These are phyloP conservation scores for Cyberlindnera euphorbiiphila DNA, from an alignment of 805 yeast genomes.

Conservation along the genomic window DNA sequence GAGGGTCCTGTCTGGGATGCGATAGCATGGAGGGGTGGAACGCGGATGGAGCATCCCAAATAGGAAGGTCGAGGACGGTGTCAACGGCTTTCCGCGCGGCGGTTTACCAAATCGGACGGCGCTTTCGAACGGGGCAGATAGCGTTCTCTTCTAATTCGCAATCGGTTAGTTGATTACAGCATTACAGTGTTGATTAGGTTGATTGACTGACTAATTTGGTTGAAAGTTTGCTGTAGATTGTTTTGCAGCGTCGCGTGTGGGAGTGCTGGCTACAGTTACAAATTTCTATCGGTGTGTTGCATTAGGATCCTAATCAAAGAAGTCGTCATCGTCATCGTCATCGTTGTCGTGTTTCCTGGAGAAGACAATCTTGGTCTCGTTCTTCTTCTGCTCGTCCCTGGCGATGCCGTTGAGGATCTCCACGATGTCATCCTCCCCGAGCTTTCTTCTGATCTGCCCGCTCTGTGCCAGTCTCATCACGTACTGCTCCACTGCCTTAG, in stretches of 20 bases:
- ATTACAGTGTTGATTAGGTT: too few species aligned
- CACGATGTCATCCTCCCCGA: constrained; percentile 80
- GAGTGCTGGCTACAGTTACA: too few species aligned
- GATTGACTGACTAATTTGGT: too few species aligned
- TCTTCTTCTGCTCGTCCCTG: constrained; percentile 61
- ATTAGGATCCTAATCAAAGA: constrained; percentile 36
- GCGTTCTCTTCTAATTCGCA: too few species aligned
- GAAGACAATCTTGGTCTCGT: constrained; percentile 56
- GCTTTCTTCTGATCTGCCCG: constrained; percentile 71
- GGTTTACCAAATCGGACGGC: too few species aligned
- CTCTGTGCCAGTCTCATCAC: constrained; percentile 65
- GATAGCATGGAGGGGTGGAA: background rate
- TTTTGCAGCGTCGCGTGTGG: too few species aligned
- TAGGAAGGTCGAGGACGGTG: constrained; percentile 8
- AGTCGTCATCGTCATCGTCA: constrained; percentile 36
- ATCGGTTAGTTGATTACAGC: too few species aligned
- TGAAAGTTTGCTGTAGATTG: too few species aligned
- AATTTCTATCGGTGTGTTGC: too few species aligned
- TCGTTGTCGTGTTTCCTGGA: constrained; percentile 24
- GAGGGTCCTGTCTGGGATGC: too few species aligned
- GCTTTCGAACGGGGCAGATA: too few species aligned
- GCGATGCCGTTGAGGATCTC: constrained; percentile 80
- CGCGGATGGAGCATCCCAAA: constrained; percentile 14
- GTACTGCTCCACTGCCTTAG: constrained; percentile 80
- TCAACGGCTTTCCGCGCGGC: constrained; percentile 10